Percentiles rank a stretch among this genome's conserved stretches.
These are phyloP conservation scores for Penstemon newberryi DNA, from an alignment of 257 asterid species.

Conservation along the genomic window DNA sequence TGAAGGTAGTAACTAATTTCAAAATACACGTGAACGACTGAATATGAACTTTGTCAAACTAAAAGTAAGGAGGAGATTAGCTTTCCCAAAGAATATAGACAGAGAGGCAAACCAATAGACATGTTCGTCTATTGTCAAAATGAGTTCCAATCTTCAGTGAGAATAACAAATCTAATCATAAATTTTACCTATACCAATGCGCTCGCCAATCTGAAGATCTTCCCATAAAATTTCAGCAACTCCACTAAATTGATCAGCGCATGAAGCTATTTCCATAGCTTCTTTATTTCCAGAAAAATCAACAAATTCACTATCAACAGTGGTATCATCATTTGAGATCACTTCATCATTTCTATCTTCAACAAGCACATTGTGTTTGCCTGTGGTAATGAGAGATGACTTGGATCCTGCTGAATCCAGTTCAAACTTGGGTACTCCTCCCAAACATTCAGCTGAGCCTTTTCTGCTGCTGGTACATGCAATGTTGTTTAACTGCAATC, in stretches of 20 bases:
- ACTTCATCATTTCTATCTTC: conserved; percentile 36
- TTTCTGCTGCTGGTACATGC: conserved; percentile 29
- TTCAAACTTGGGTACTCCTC: not conserved
- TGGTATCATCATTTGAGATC: conserved; percentile 31
- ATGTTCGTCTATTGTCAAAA: not conserved
- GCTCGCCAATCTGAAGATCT: conserved; percentile 94
- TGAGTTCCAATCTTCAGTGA: conserved; percentile 13
- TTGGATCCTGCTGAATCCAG: conserved; percentile 2
- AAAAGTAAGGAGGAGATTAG: not conserved
- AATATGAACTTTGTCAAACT: not conserved
- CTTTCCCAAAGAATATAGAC: conserved; percentile 14
- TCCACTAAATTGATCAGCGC: conserved; percentile 47
- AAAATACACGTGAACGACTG: not conserved
- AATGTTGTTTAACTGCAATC: conserved; percentile 37
- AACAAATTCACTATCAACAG: conserved; percentile 27
- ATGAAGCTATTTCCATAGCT: conserved; percentile 31
- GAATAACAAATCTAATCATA: conserved; percentile 12
- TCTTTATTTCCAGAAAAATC: conserved; percentile 37
- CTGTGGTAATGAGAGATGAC: conserved; percentile 27
- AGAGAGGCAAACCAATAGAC: not conserved
- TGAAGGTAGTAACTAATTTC: not conserved
- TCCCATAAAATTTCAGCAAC: conserved; percentile 97
- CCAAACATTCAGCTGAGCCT: conserved; percentile 33
- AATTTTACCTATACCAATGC: conserved; percentile 90
- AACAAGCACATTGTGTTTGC: conserved; percentile 34